Evolutionary conservation across 495 filamentous ascomycete genomes (phyloP), one percentile per base, ranked within the genome.

Genomic region (Haplographium delicatum): DNA sequence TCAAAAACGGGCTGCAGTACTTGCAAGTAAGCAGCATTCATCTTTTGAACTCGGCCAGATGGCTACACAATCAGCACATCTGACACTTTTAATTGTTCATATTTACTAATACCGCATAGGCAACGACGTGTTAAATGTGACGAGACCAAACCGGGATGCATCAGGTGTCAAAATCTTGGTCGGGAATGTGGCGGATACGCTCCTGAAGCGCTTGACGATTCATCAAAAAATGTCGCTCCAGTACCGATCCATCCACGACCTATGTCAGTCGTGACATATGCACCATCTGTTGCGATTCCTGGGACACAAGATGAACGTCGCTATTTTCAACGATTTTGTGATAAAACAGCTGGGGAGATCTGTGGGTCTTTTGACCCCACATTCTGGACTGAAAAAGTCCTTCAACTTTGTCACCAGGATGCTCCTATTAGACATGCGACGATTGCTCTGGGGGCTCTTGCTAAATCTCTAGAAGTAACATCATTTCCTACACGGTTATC

Each of bases 361-460:
- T 72, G 78, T 2, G 81, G 82, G 3, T 75, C 78, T 52, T 84
- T 82, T 41, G 68, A 74, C 44, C 80, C 78, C 3, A 72, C 72
- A 5, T 82, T 85, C 51, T 86, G 81, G 83, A 74, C 69, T 8
- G 68, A 63, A 45, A 70, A 66, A 13, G 69, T 86, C 19, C 65
- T 84, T 38, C 78, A 81, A 57, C 76, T 79, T 45, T 81, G 78
- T 31, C 73, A 79, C 43, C 70, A 71, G 18, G 79, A 84, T 59
- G 69, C 82, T 3, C 70, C 78, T 6, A 80, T 87, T 42, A 72
- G 77, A 20, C 80, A 87, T 61, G 80, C 83, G n/a, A 73, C 83
- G 4, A 71, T 85, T 15, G 83, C 83, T 27, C 64, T 87, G 22
- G 78, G 78, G 38, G 78, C 81, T 1, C 68, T 84, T 18, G 82